phyloP scores from a whole-genome alignment of 305 asterid genomes.

The Fraxinus greggii region DNA sequence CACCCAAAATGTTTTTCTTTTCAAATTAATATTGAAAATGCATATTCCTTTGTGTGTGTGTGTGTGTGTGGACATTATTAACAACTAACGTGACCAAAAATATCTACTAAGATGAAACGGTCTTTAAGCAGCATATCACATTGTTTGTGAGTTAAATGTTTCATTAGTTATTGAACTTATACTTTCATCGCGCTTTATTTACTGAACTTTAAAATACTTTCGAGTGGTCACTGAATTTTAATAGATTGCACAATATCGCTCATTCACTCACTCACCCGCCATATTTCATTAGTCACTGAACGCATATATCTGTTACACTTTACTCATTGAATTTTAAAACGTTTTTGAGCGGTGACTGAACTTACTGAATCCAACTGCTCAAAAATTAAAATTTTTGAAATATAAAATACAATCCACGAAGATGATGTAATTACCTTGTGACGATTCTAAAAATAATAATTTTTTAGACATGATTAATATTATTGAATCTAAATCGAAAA shows the following conservation, averaged over 20 bases:
- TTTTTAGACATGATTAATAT: too few species aligned
- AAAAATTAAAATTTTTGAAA: background rate
- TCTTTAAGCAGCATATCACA: background rate
- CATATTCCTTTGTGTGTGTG: background rate
- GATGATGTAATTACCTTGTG: too few species aligned
- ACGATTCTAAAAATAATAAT: background rate
- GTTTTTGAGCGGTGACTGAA: background rate
- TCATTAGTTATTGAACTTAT: background rate
- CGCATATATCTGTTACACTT: too few species aligned
- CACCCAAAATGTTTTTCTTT: background rate
- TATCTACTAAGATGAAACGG: background rate
- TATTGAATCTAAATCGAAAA: too few species aligned
- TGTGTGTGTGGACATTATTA: background rate
- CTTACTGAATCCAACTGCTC: too few species aligned
- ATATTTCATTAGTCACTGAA: too few species aligned
- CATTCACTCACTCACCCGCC: background rate
- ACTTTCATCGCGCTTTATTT: background rate
- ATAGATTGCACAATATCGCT: background rate
- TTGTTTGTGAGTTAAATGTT: background rate
- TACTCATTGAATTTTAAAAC: too few species aligned
- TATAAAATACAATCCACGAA: background rate
- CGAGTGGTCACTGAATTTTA: background rate
- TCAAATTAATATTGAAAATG: background rate
- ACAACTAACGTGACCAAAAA: background rate
- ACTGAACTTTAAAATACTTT: too few species aligned